Evolutionary conservation across 2,329 filamentous ascomycete species (phyloP).

Genomic region (Fusarium sambucinum): DNA sequence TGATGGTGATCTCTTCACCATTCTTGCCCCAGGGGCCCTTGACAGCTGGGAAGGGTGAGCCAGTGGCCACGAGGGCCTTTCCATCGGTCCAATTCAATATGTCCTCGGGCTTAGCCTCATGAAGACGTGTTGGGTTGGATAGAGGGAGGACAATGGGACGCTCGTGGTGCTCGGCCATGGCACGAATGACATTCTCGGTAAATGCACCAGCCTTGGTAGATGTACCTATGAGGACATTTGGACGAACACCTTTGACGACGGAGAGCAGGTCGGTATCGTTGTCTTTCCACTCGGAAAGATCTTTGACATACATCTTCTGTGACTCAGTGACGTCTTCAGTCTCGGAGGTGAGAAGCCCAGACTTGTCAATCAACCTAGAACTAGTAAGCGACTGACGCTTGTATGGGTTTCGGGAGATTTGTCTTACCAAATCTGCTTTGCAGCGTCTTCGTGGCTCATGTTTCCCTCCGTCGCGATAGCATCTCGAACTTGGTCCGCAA

Average conservation of each 20-base stretch:
- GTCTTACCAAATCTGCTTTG: conserved; percentile 79
- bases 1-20: conserved; percentile 59
- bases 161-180: conserved; percentile 79
- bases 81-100: conserved; percentile 83
- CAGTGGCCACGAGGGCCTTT: conserved; percentile 82
- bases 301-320: conserved; percentile 75
- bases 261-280: conserved; percentile 70
- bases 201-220: conserved; percentile 83
- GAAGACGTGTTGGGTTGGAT: conserved; percentile 85
- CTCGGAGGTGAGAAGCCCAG: conserved; percentile 76
- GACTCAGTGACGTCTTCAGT: conserved; percentile 70
- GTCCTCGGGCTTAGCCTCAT: conserved; percentile 84
- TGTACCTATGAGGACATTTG: conserved; percentile 86
- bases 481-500: conserved; percentile 85
- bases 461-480: conserved; percentile 77
- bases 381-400: neutral
- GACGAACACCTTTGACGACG: conserved; percentile 77
- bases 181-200: conserved; percentile 77
- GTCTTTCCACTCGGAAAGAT: conserved; percentile 72
- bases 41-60: conserved; percentile 84
- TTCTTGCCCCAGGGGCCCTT: conserved; percentile 66
- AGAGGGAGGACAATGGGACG: conserved; percentile 84
- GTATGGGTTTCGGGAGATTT: neutral
- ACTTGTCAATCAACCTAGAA: conserved; percentile 82
- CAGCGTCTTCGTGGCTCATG: conserved; percentile 78